Evolutionary conservation across 2,329 filamentous ascomycete genomes (phyloP).

Genomic region (Phyllosticta paracitricarpa): DNA sequence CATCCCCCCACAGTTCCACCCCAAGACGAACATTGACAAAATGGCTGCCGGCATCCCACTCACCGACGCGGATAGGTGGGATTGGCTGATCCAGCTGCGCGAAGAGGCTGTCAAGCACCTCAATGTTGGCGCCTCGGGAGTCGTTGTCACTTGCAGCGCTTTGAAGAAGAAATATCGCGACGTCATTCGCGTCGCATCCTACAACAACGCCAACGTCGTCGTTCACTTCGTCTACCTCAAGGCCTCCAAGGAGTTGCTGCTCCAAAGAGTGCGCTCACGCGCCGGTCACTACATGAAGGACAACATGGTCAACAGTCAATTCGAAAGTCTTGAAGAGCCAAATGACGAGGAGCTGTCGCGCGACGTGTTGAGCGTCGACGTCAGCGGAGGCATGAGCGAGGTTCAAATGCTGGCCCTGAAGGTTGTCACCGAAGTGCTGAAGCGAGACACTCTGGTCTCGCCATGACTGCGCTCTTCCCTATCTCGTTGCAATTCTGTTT

Average conservation of each 20-base stretch:
- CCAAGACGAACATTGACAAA: constrained; percentile 55
- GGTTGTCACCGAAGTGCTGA: constrained; percentile 30
- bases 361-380: constrained; percentile 38
- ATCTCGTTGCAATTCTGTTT: background rate
- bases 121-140: constrained; percentile 39
- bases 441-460: constrained; percentile 2
- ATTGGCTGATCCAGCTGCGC: constrained; percentile 62
- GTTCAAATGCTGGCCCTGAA: constrained; percentile 31
- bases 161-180: constrained; percentile 97
- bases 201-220: constrained; percentile 33
- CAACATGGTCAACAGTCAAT: constrained; percentile 88
- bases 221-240: constrained; percentile 90
- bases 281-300: constrained; percentile 92
- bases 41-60: constrained; percentile 78
- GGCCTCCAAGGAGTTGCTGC: constrained; percentile 63
- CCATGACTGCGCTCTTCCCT: constrained; percentile 1
- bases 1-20: constrained; percentile 34
- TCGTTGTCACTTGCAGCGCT: constrained; percentile 93
- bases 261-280: constrained; percentile 63
- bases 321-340: constrained; percentile 78
- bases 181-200: constrained; percentile 40
- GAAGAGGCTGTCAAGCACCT: constrained; percentile 33
- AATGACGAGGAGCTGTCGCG: constrained; percentile 50
- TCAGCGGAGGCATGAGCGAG: constrained; percentile 30
- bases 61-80: constrained; percentile 91